phyloP scores from a whole-genome alignment of 2,329 filamentous ascomycete species.

The Rutstroemia sp. region DNA sequence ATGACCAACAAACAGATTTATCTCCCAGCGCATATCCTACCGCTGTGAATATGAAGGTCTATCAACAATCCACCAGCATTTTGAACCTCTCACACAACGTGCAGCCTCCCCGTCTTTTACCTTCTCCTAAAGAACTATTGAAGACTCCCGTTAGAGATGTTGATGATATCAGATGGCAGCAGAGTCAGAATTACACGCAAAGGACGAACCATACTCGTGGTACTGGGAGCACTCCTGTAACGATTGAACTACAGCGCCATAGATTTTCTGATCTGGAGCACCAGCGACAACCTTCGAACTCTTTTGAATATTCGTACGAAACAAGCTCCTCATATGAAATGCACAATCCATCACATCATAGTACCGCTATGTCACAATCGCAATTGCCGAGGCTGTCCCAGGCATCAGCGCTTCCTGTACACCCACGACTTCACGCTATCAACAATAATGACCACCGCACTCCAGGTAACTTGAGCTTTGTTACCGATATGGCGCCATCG shows the following conservation, averaged over 20 bases:
- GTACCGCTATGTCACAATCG: not conserved
- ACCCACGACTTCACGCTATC: not conserved
- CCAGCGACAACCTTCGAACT: not conserved
- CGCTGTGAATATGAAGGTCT: not conserved
- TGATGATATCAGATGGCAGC: not conserved
- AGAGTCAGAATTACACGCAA: not conserved
- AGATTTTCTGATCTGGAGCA: not conserved
- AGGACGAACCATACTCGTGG: not conserved
- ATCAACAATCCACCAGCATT: not conserved
- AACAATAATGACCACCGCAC: not conserved
- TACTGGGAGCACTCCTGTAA: not conserved
- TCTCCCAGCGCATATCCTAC: conserved; percentile 24
- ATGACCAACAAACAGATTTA: conserved; percentile 19
- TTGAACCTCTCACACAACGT: not conserved
- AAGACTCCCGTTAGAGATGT: not conserved
- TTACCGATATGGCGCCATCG: conserved; percentile 26
- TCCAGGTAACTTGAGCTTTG: conserved; percentile 19
- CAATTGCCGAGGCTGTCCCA: not conserved
- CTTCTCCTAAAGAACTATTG: not conserved
- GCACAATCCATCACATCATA: not conserved
- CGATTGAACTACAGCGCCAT: not conserved
- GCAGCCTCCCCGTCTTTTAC: not conserved
- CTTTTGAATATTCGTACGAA: not conserved
- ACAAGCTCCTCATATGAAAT: not conserved
- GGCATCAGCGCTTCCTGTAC: not conserved